Percentiles rank a stretch among this genome's conserved stretches.
These are phyloP conservation scores for Calonectria pteridis DNA, from an alignment of 2,329 filamentous ascomycete species.

Conservation along the genomic window DNA sequence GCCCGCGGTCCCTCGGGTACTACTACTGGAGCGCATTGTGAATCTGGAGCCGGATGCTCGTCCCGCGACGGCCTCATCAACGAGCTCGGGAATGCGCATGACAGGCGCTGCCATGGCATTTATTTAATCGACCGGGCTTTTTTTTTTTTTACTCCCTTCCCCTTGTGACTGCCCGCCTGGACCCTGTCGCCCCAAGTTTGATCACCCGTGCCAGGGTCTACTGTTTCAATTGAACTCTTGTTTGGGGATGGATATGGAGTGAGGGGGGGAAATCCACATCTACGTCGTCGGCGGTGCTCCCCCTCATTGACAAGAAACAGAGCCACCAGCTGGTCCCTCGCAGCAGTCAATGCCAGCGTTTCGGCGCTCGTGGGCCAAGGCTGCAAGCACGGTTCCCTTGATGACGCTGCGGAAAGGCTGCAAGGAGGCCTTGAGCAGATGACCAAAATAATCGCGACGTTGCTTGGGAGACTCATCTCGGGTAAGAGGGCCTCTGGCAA, in stretches of 20 bases:
- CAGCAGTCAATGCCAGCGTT: constrained; percentile 31
- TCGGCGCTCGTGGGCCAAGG: constrained; percentile 25
- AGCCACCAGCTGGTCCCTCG: constrained; percentile 3
- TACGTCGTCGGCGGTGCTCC: neutral
- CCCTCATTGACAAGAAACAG: neutral
- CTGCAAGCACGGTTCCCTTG: constrained; percentile 16
- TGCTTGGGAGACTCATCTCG: constrained; percentile 10
- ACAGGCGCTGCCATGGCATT: neutral
- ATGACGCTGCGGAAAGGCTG: constrained; percentile 3
- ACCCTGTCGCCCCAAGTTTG: constrained; percentile 10
- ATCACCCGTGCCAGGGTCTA: constrained; percentile 13
- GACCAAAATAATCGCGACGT: neutral
- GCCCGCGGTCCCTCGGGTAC: neutral
- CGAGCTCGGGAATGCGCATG: neutral
- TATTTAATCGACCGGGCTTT: neutral
- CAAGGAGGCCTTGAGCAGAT: constrained; percentile 20
- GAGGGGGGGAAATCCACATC: neutral
- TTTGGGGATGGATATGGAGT: neutral
- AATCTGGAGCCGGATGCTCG: neutral
- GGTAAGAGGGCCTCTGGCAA: constrained; percentile 1
- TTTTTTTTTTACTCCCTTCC: neutral
- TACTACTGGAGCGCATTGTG: neutral
- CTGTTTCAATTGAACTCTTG: constrained; percentile 20
- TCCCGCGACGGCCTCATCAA: neutral
- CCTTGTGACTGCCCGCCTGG: neutral